Conservation (phyloP, 2,329 filamentous ascomycete species). For the Pseudodiploospora longispora region DNA sequence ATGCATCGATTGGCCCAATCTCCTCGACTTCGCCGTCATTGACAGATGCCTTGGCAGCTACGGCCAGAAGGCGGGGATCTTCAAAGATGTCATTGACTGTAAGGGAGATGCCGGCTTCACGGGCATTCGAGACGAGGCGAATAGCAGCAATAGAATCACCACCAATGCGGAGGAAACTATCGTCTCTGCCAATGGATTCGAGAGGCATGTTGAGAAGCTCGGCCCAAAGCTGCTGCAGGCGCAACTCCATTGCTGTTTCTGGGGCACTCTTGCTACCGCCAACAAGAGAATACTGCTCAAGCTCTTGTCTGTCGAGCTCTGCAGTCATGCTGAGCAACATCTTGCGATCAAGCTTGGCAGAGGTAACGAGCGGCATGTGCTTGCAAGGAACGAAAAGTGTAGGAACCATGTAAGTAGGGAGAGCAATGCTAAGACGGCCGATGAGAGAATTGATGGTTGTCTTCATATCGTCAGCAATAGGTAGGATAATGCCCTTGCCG, state of each 20-base stretch:
- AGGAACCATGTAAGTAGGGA: slow-evolving; percentile 5
- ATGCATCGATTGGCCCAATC: not conserved
- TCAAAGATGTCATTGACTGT: slow-evolving; percentile 6
- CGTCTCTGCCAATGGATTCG: slow-evolving; percentile 6
- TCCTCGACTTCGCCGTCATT: not conserved
- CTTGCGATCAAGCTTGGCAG: slow-evolving; percentile 7
- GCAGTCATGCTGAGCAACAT: slow-evolving; percentile 1
- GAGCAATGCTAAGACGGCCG: not conserved
- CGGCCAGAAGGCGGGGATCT: slow-evolving; percentile 3
- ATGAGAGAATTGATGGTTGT: not conserved
- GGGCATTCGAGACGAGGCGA: slow-evolving; percentile 2
- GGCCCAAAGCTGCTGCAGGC: slow-evolving; percentile 6
- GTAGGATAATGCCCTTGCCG: not conserved
- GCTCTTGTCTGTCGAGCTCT: not conserved
- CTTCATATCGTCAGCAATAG: not conserved
- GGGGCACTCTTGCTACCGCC: slow-evolving; percentile 2
- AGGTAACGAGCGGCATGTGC: not conserved
- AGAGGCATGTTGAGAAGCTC: slow-evolving; percentile 4
- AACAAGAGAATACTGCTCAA: slow-evolving; percentile 6
- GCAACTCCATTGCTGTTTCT: slow-evolving; percentile 5
- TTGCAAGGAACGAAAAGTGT: slow-evolving; percentile 1
- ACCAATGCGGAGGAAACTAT: slow-evolving; percentile 9
- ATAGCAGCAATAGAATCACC: slow-evolving; percentile 10
- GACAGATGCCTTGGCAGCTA: slow-evolving; percentile 1
- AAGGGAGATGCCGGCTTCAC: slow-evolving; percentile 1